Conservation (phyloP, 768 basidiomycete species). For the Paxillus ammoniavirescens region DNA sequence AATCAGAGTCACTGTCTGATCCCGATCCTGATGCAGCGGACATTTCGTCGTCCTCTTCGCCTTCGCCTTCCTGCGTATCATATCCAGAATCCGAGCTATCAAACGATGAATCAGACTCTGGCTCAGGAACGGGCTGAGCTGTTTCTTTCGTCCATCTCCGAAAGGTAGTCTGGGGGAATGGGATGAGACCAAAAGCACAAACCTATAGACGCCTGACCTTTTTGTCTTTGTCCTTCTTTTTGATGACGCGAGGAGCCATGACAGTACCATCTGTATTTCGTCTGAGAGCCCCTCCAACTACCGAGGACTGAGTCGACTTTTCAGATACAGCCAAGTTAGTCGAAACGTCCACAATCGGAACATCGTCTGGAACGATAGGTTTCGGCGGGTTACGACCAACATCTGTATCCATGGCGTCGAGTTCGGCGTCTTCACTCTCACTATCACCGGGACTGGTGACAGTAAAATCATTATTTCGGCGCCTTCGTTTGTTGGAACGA, state of each 20-base stretch:
- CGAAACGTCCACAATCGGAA: conserved; percentile 18
- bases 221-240: conserved; percentile 40
- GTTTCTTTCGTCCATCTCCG: conserved; percentile 49
- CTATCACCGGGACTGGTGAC: conserved; percentile 11
- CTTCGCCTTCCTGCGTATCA: conserved; percentile 40
- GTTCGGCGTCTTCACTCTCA: conserved; percentile 35
- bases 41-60: conserved; percentile 13
- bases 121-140: conserved; percentile 26
- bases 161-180: conserved; percentile 35
- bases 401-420: conserved; percentile 30
- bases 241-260: conserved; percentile 46
- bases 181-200: conserved; percentile 1
- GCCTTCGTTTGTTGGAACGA: conserved; percentile 47
- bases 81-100: conserved; percentile 80
- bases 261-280: conserved; percentile 63
- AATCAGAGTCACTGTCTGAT: conserved; percentile 19
- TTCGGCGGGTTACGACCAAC: conserved; percentile 11
- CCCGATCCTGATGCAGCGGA: conserved; percentile 4
- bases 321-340: conserved; percentile 9
- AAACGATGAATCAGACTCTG: conserved; percentile 59
- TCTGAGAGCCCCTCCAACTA: conserved; percentile 65
- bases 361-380: background rate
- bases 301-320: conserved; percentile 12
- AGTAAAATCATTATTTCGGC: conserved; percentile 32
- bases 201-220: conserved; percentile 39